Conservation (phyloP, 2,329 filamentous ascomycete species). For the Xylaria sp. region DNA sequence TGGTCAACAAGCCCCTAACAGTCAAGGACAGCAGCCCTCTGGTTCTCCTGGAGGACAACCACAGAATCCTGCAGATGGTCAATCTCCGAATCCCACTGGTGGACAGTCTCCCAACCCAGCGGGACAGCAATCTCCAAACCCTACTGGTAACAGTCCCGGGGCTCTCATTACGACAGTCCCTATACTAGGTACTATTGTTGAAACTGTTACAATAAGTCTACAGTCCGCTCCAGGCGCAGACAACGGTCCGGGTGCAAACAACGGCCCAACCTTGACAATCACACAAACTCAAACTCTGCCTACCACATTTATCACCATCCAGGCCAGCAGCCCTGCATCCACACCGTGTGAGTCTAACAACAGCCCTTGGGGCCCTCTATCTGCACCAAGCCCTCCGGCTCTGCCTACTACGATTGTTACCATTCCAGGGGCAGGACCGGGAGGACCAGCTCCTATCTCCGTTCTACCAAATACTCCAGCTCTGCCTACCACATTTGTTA, state of each 20-base stretch:
- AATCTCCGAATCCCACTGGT: conserved; percentile 12
- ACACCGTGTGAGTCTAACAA: conserved; percentile 21
- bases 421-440: conserved; percentile 4
- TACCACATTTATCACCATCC: conserved; percentile 23
- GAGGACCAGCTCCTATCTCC: conserved; percentile 4
- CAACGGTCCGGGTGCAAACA: conserved; percentile 7
- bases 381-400: conserved; percentile 5
- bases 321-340: conserved; percentile 12
- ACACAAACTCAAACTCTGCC: conserved; percentile 11
- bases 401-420: conserved; percentile 22
- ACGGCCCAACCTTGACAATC: conserved; percentile 2
- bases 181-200: conserved; percentile 19
- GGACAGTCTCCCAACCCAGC: conserved; percentile 12
- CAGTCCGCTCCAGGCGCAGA: conserved; percentile 12
- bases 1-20: conserved; percentile 3
- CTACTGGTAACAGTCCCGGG: conserved; percentile 6
- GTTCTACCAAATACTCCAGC: background rate
- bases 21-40: conserved; percentile 12
- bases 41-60: conserved; percentile 4
- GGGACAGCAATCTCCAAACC: conserved; percentile 1
- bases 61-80: conserved; percentile 5
- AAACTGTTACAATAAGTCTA: conserved; percentile 25
- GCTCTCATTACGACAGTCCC: conserved; percentile 10
- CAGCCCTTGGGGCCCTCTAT: conserved; percentile 13
- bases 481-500: no score